Conservation (phyloP, 371 early-diverging fungal genomes). For the Phascolomyces articulosus region DNA sequence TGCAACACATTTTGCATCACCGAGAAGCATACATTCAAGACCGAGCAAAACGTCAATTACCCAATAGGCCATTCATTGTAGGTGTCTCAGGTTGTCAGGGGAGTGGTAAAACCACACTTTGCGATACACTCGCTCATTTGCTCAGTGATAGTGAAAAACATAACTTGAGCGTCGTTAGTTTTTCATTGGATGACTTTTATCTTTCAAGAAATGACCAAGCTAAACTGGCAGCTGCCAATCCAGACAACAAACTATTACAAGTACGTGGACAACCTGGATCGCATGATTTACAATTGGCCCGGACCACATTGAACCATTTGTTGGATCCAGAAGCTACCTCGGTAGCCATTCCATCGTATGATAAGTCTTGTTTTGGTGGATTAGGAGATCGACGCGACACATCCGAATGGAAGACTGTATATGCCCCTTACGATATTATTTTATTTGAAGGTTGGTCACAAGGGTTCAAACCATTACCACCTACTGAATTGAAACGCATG, state of each 20-base stretch:
- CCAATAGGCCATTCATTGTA: constrained; percentile 61
- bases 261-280: constrained; percentile 90
- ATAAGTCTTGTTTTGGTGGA: constrained; percentile 78
- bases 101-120: constrained; percentile 78
- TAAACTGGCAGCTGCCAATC: constrained; percentile 49
- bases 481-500: constrained; percentile 28
- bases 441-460: constrained; percentile 95
- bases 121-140: constrained; percentile 48
- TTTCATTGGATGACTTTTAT: constrained; percentile 92
- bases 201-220: constrained; percentile 69
- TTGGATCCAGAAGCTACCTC: constrained; percentile 23
- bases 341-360: constrained; percentile 74
- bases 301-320: constrained; percentile 53
- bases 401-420: constrained; percentile 57
- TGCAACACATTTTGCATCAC: constrained; percentile 46
- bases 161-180: constrained; percentile 58
- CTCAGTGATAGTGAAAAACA: constrained; percentile 44
- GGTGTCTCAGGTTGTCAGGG: constrained; percentile 84
- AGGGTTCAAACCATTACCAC: constrained; percentile 76
- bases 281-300: constrained; percentile 76
- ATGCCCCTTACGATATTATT: constrained; percentile 74
- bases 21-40: constrained; percentile 27
- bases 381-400: constrained; percentile 77
- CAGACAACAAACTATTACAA: constrained; percentile 71
- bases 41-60: constrained; percentile 17